These are phyloP conservation scores for Striga asiatica DNA, from an alignment of 257 asterid species.

Conservation along the genomic window DNA sequence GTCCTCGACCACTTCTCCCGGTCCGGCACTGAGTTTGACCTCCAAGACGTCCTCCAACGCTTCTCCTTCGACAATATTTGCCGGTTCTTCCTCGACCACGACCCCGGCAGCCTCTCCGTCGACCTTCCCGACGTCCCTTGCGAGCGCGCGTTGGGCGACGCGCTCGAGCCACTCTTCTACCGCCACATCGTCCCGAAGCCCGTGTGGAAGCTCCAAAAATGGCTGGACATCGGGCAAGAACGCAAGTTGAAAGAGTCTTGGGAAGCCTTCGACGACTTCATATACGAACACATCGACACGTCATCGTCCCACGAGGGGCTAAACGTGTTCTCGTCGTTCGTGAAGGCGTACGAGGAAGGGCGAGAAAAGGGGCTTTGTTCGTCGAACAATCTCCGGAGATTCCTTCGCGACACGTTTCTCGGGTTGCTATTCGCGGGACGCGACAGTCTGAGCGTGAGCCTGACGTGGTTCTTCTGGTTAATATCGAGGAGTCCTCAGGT, in stretches of 20 bases:
- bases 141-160: constrained; percentile 20
- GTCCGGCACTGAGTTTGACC: constrained; percentile 15
- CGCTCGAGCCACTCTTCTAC: constrained; percentile 13
- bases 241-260: constrained; percentile 17
- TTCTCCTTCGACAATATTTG: constrained; percentile 26
- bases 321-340: constrained; percentile 9
- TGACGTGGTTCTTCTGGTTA: constrained; percentile 43
- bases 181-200: constrained; percentile 21
- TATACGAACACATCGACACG: constrained; percentile 14
- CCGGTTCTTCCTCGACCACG: constrained; percentile 11
- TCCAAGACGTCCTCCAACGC: constrained; percentile 35
- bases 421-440: constrained; percentile 35
- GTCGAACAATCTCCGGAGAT: neutral
- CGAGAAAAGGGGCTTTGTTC: too few relatives aligned
- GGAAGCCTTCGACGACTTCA: constrained; percentile 23
- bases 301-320: neutral
- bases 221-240: constrained; percentile 27
- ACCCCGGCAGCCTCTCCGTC: constrained; percentile 16
- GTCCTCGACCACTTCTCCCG: constrained; percentile 15
- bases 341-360: constrained; percentile 8
- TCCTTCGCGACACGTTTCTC: constrained; percentile 26
- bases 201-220: constrained; percentile 23
- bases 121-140: constrained; percentile 20
- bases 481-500: constrained; percentile 18
- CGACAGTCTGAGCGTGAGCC: constrained; percentile 34